Percentiles rank a stretch among this genome's conserved stretches.
Evolutionary conservation across 495 filamentous ascomycete genomes (phyloP).

Genomic region (Halenospora varia): DNA sequence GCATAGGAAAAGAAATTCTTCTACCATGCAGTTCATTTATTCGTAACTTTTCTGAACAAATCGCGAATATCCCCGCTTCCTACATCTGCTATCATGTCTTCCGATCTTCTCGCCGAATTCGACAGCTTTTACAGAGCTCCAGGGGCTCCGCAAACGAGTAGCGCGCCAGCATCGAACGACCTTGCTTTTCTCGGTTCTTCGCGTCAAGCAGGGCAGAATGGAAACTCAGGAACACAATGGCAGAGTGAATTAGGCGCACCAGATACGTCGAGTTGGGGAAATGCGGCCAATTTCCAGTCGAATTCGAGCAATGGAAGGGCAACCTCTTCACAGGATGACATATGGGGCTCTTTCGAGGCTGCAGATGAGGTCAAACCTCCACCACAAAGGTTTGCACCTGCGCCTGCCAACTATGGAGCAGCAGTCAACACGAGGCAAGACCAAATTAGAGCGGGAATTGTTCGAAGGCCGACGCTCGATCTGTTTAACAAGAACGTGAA

Average conservation of each 20-base stretch:
- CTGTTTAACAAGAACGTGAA: constrained; percentile 17
- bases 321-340: constrained; percentile 10
- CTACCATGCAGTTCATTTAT: not conserved
- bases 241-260: not conserved
- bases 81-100: constrained; percentile 55
- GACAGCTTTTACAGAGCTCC: constrained; percentile 36
- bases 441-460: constrained; percentile 2
- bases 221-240: constrained; percentile 6
- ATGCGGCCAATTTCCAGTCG: constrained; percentile 7
- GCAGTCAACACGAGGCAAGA: not conserved
- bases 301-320: not conserved
- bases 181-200: constrained; percentile 13
- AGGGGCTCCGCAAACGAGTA: not conserved
- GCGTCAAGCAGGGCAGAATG: not conserved
- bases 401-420: constrained; percentile 2
- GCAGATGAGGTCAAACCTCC: not conserved
- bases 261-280: constrained; percentile 22
- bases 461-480: constrained; percentile 17
- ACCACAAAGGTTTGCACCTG: not conserved
- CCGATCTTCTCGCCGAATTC: constrained; percentile 71
- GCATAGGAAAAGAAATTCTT: not conserved
- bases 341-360: constrained; percentile 23
- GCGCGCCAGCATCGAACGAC: constrained; percentile 18
- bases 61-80: not conserved
- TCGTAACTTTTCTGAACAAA: not conserved